Evolutionary conservation across 176 grass and related monocot genomes (phyloP).

Genomic region (Elaeis guineensis): DNA sequence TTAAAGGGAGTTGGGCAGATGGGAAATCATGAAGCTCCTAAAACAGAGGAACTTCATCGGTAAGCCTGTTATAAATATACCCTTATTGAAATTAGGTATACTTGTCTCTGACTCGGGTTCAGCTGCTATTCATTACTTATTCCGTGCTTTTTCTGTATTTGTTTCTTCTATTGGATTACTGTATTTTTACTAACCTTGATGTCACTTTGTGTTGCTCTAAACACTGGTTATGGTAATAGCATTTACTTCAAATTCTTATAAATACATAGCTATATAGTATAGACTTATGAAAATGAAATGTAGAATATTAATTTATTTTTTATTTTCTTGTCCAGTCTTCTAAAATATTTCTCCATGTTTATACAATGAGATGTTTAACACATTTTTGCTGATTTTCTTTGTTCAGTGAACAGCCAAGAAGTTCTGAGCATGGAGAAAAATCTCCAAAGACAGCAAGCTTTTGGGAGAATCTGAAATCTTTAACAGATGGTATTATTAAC

Average conservation of each 20-base stretch:
- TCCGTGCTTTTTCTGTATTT: slow-evolving; percentile 3
- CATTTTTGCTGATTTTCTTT: slow-evolving; percentile 7
- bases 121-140: not conserved
- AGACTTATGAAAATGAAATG: too few species aligned
- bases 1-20: slow-evolving; percentile 20
- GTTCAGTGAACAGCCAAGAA: slow-evolving; percentile 26
- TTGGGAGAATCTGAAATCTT: slow-evolving; percentile 54
- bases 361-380: too few species aligned
- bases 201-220: not conserved
- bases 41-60: slow-evolving; percentile 30
- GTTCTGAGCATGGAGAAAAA: slow-evolving; percentile 17
- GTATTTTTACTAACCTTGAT: not conserved
- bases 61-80: not conserved
- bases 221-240: too few species aligned
- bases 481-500: slow-evolving; percentile 50
- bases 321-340: too few species aligned
- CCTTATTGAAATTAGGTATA: too few species aligned
- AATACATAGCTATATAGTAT: too few species aligned
- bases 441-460: slow-evolving; percentile 21
- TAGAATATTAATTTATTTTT: too few species aligned
- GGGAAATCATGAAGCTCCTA: slow-evolving; percentile 16
- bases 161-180: too few species aligned
- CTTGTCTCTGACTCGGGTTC: too few species aligned
- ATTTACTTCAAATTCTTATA: too few species aligned
- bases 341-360: too few species aligned